Conservation (phyloP, 2,329 filamentous ascomycete species). For the Diaporthe capsici region DNA sequence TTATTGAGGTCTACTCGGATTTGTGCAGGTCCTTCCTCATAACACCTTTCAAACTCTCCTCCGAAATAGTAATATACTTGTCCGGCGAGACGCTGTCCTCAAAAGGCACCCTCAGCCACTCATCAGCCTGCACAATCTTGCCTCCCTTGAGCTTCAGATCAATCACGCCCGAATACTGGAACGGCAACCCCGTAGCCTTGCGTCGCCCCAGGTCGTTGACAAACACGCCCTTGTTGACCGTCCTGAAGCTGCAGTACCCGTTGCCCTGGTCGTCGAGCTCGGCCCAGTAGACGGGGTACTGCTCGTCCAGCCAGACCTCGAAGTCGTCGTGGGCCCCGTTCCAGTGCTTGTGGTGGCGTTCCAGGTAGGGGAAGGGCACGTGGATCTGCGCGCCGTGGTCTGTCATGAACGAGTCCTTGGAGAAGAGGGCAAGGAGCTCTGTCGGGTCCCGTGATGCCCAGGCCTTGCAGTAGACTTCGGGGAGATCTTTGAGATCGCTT, state of each 20-base stretch:
- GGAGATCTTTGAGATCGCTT: constrained; percentile 1
- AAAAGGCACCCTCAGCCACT: constrained; percentile 34
- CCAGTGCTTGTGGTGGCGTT: constrained; percentile 32
- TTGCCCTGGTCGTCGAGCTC: constrained; percentile 16
- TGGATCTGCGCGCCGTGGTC: constrained; percentile 24
- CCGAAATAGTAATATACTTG: constrained; percentile 26
- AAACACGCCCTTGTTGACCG: constrained; percentile 28
- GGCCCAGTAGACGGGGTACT: constrained; percentile 31
- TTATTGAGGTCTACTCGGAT: neutral
- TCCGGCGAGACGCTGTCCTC: constrained; percentile 33
- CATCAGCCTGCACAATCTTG: constrained; percentile 21
- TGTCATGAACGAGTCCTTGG: constrained; percentile 21
- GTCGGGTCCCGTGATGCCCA: constrained; percentile 10
- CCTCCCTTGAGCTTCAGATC: constrained; percentile 15
- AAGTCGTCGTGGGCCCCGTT: constrained; percentile 27
- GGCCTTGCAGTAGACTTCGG: constrained; percentile 20
- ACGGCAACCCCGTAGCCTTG: constrained; percentile 30
- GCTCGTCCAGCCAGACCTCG: constrained; percentile 15
- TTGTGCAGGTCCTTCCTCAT: constrained; percentile 25
- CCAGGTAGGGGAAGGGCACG: constrained; percentile 10
- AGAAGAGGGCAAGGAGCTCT: constrained; percentile 11
- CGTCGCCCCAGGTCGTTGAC: constrained; percentile 32
- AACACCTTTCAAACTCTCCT: constrained; percentile 14
- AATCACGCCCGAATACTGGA: constrained; percentile 32
- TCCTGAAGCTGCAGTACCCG: constrained; percentile 25